Conservation (phyloP, 2,329 filamentous ascomycete species). For the Eurotiales sp. region DNA sequence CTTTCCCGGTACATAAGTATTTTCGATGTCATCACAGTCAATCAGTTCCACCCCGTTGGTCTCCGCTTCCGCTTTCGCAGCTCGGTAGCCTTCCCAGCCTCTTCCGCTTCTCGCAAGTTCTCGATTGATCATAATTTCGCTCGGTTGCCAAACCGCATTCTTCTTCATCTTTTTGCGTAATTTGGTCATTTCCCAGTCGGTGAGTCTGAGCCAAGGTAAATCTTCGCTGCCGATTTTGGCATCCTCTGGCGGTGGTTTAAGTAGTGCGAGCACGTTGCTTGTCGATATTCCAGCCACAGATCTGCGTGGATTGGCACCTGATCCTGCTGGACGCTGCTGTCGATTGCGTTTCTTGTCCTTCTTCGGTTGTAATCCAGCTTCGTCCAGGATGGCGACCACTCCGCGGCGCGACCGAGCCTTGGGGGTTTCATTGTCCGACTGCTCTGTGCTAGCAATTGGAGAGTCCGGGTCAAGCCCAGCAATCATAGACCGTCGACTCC, state of each 20-base stretch:
- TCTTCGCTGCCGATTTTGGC: slow-evolving; percentile 58
- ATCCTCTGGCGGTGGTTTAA: slow-evolving; percentile 58
- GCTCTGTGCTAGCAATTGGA: slow-evolving; percentile 45
- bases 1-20: slow-evolving; percentile 35
- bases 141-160: slow-evolving; percentile 66
- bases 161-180: slow-evolving; percentile 68
- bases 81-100: slow-evolving; percentile 48
- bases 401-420: slow-evolving; percentile 13
- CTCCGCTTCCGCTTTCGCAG: slow-evolving; percentile 50
- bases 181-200: slow-evolving; percentile 65
- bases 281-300: slow-evolving; percentile 56
- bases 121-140: slow-evolving; percentile 63
- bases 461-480: slow-evolving; percentile 41
- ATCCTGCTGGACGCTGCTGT: slow-evolving; percentile 21
- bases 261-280: slow-evolving; percentile 57
- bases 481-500: slow-evolving; percentile 34
- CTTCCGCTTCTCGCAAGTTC: slow-evolving; percentile 59
- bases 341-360: slow-evolving; percentile 38
- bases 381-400: slow-evolving; percentile 2
- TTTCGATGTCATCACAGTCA: slow-evolving; percentile 50
- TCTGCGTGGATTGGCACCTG: slow-evolving; percentile 53
- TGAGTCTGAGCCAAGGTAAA: slow-evolving; percentile 61
- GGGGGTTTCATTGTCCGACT: slow-evolving; percentile 38
- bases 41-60: slow-evolving; percentile 53
- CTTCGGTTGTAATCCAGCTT: slow-evolving; percentile 28